phyloP scores from a whole-genome alignment of 208 protist genomes.

The Leishmania gerbilli region DNA sequence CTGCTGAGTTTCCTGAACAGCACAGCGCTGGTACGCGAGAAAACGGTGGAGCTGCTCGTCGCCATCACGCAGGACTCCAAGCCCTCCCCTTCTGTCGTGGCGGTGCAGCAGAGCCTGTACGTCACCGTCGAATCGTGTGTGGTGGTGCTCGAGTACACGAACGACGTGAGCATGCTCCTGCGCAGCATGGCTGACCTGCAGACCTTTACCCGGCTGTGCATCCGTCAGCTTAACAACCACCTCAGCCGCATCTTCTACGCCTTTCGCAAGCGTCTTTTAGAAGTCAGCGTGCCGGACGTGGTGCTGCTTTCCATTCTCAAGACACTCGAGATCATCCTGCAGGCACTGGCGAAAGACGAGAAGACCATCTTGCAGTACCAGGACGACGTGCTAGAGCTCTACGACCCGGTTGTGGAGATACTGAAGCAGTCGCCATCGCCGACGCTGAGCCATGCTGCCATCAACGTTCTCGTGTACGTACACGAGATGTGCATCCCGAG shows the following conservation, averaged over 20 bases:
- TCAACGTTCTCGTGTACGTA: conserved; percentile 81
- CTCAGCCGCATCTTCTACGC: conserved; percentile 87
- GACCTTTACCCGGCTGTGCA: conserved; percentile 78
- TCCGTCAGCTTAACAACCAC: conserved; percentile 68
- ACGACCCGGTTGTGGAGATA: conserved; percentile 60
- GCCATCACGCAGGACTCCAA: conserved; percentile 74
- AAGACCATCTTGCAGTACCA: conserved; percentile 74
- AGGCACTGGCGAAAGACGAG: conserved; percentile 60
- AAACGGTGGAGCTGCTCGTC: conserved; percentile 83
- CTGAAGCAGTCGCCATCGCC: conserved; percentile 70
- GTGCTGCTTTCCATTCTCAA: conserved; percentile 78
- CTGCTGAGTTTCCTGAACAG: conserved; percentile 87
- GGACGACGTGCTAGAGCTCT: conserved; percentile 83
- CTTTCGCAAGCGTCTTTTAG: conserved; percentile 63
- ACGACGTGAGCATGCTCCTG: conserved; percentile 68
- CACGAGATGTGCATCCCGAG: conserved; percentile 66
- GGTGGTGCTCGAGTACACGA: conserved; percentile 85
- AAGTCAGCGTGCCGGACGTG: conserved; percentile 63
- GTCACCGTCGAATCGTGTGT: conserved; percentile 84
- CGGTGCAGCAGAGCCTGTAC: conserved; percentile 78
- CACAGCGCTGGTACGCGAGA: conserved; percentile 67
- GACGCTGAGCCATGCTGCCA: conserved; percentile 73
- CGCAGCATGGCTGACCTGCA: conserved; percentile 85
- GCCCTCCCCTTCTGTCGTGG: conserved; percentile 43
- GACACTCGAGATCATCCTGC: conserved; percentile 74